A percentile compares a stretch with the other conserved stretches of the same genome.
Conservation (phyloP, 768 basidiomycete species). For the Hemileccinum impolitum region DNA sequence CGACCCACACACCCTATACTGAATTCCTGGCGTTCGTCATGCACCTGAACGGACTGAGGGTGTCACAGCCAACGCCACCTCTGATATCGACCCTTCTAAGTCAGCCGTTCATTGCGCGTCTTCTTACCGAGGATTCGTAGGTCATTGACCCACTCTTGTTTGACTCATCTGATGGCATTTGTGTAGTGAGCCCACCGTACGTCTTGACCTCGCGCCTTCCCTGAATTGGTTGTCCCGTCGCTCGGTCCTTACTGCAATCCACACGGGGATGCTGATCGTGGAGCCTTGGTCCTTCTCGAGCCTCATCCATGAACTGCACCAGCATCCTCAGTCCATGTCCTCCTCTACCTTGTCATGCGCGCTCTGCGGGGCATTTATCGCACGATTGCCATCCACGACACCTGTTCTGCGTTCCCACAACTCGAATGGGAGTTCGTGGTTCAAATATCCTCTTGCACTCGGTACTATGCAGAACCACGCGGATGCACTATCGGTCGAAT, state of each 20-base stretch:
- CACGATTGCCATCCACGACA: constrained; percentile 40
- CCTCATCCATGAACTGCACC: constrained; percentile 54
- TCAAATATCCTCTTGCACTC: constrained; percentile 50
- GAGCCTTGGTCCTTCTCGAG: constrained; percentile 73
- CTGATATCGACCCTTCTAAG: constrained; percentile 70
- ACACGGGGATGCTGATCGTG: constrained; percentile 81
- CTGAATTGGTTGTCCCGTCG: constrained; percentile 92
- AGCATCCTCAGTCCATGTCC: constrained; percentile 42
- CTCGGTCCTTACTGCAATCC: constrained; percentile 78
- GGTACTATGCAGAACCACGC: constrained; percentile 27
- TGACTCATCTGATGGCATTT: constrained; percentile 7
- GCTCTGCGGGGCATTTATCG: constrained; percentile 63
- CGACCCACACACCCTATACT: constrained; percentile 69
- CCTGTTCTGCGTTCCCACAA: constrained; percentile 32
- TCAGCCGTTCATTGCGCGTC: constrained; percentile 73
- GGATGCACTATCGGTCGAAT: constrained; percentile 27
- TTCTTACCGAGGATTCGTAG: constrained; percentile 82
- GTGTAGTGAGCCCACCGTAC: constrained; percentile 77
- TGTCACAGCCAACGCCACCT: constrained; percentile 56
- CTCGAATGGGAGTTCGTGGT: constrained; percentile 53
- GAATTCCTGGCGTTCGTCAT: constrained; percentile 78
- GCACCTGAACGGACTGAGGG: constrained; percentile 70
- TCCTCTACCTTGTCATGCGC: constrained; percentile 61
- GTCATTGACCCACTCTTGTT: constrained; percentile 32
- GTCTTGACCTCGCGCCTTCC: constrained; percentile 91